Conservation (phyloP, 495 filamentous ascomycete species). For the Trichoderma gamsii region DNA sequence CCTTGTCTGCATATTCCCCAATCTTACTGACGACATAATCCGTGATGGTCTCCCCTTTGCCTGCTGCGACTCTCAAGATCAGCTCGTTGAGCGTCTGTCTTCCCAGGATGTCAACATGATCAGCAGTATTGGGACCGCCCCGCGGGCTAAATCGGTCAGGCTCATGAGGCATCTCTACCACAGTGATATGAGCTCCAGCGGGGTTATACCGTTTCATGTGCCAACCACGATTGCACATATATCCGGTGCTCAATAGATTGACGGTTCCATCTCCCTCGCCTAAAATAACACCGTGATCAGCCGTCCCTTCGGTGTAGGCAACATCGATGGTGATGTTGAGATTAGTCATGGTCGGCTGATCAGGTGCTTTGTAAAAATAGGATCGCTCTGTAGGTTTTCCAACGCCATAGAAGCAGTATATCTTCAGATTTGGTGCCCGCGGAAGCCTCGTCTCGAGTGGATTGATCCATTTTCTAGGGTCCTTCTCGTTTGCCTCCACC, state of each 20-base stretch:
- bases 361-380: conserved; percentile 82
- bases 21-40: conserved; percentile 77
- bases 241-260: conserved; percentile 77
- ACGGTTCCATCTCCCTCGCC: conserved; percentile 96
- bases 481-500: conserved; percentile 79
- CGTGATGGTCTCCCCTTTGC: conserved; percentile 71
- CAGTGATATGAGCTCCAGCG: conserved; percentile 68
- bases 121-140: conserved; percentile 91
- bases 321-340: conserved; percentile 92
- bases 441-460: conserved; percentile 87
- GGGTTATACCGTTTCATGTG: conserved; percentile 90
- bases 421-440: conserved; percentile 82
- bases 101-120: conserved; percentile 95
- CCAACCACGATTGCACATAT: conserved; percentile 97
- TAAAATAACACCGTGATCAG: conserved; percentile 84
- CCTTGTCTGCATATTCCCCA: conserved; percentile 68
- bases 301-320: conserved; percentile 53
- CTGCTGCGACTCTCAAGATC: conserved; percentile 82
- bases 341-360: conserved; percentile 52
- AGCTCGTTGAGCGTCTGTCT: conserved; percentile 84
- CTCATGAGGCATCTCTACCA: conserved; percentile 94
- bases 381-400: conserved; percentile 85
- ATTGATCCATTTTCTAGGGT: conserved; percentile 86
- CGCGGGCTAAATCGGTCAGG: conserved; percentile 86
- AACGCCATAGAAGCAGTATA: conserved; percentile 96